Conservation (phyloP, 345 rosid species). For the Populus simonii region DNA sequence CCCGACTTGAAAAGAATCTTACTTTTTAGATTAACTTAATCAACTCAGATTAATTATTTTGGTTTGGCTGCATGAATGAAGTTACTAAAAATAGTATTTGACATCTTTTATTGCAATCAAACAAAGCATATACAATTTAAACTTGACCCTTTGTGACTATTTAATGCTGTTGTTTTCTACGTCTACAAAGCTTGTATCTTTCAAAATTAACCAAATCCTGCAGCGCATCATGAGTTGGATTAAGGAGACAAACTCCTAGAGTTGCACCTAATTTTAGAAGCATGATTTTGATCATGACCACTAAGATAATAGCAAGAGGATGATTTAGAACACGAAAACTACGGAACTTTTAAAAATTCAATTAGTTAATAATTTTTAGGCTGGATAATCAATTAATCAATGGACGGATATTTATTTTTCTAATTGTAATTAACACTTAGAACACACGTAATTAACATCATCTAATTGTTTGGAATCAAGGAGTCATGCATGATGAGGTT, state of each 20-base stretch:
- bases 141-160: neutral
- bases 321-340: neutral
- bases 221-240: neutral
- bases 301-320: neutral
- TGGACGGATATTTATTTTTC: neutral
- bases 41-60: too few species aligned
- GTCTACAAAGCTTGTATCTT: neutral
- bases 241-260: neutral
- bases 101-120: neutral
- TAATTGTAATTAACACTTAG: neutral
- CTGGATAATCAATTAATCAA: too few species aligned
- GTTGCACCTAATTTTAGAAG: neutral
- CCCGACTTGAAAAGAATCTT: too few species aligned
- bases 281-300: neutral
- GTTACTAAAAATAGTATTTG: too few species aligned
- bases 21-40: too few species aligned
- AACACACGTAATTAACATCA: neutral
- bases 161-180: neutral
- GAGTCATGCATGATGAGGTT: constrained; percentile 22
- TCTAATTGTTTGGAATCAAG: constrained; percentile 13
- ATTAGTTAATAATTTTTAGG: too few species aligned
- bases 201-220: neutral
- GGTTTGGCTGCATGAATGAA: too few species aligned
- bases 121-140: neutral
- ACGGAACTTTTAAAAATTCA: too few species aligned